Evolutionary conservation across 1,284 basidiomycete species (phyloP).

Genomic region (Ustilago loliicola): DNA sequence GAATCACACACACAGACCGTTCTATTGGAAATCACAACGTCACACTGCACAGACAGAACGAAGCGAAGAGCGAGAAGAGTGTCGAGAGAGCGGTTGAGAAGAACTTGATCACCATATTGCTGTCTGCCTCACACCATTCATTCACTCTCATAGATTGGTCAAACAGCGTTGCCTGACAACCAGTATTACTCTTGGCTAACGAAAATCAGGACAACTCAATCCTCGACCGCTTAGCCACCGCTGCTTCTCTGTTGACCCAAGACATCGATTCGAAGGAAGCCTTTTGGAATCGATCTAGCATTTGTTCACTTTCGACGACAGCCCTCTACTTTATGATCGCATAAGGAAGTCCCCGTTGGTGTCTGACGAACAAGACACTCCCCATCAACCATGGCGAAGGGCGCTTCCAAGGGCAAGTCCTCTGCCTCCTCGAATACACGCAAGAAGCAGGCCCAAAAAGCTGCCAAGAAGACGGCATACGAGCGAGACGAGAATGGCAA

Average conservation of each 20-base stretch:
- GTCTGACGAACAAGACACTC: background rate
- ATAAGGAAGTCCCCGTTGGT: background rate
- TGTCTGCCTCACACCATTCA: background rate
- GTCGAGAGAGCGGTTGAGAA: slow-evolving; percentile 9
- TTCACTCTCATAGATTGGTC: background rate
- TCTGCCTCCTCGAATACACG: slow-evolving; percentile 68
- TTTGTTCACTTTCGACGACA: background rate
- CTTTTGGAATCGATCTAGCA: background rate
- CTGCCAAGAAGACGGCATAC: slow-evolving; percentile 59
- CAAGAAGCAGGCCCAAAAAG: slow-evolving; percentile 68
- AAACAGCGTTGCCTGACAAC: background rate
- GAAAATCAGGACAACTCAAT: too few species aligned
- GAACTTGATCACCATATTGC: slow-evolving; percentile 1
- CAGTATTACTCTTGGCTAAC: too few species aligned
- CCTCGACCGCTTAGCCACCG: too few species aligned
- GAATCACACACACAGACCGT: slow-evolving; percentile 5
- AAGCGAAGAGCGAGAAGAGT: background rate
- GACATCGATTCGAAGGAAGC: background rate
- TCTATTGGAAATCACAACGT: slow-evolving; percentile 20
- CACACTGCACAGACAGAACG: slow-evolving; percentile 20
- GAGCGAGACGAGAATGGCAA: slow-evolving; percentile 49
- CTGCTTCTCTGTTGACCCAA: too few species aligned
- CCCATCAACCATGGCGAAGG: slow-evolving; percentile 33
- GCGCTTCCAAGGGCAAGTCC: slow-evolving; percentile 62
- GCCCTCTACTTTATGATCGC: slow-evolving; percentile 5